phyloP scores from a whole-genome alignment of 2,329 filamentous ascomycete genomes.

The Fusarium fujikuroi region DNA sequence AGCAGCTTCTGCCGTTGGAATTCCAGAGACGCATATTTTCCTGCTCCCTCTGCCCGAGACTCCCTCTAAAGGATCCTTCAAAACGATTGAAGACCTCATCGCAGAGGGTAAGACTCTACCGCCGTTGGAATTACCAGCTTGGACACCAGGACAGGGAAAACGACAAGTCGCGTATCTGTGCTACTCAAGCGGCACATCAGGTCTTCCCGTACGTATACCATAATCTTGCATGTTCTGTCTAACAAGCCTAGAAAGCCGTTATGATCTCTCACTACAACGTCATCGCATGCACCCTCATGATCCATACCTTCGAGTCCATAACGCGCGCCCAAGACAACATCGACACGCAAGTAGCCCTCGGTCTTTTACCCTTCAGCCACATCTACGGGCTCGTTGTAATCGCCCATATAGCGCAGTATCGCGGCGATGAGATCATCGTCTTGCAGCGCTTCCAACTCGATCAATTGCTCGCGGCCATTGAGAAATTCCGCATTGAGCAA shows the following conservation, averaged over 20 bases:
- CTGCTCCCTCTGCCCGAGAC: constrained; percentile 72
- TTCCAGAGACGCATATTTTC: constrained; percentile 72
- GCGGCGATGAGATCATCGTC: constrained; percentile 78
- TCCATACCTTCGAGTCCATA: constrained; percentile 56
- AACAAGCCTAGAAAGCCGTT: constrained; percentile 73
- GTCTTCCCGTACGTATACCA: constrained; percentile 67
- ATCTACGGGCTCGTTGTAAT: constrained; percentile 83
- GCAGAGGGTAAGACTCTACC: constrained; percentile 65
- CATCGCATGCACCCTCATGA: constrained; percentile 78
- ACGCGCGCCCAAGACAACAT: constrained; percentile 51
- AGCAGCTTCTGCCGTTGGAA: constrained; percentile 70
- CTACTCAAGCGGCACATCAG: constrained; percentile 84
- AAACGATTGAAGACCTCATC: constrained; percentile 74
- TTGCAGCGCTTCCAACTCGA: constrained; percentile 80
- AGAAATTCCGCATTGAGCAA: constrained; percentile 33
- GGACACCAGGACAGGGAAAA: constrained; percentile 71
- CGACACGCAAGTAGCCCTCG: constrained; percentile 63
- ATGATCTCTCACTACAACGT: constrained; percentile 86
- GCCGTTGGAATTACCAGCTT: constrained; percentile 62
- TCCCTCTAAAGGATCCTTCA: constrained; percentile 56
- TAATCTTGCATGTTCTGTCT: rapidly evolving
- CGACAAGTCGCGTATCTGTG: constrained; percentile 79
- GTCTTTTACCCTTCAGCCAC: constrained; percentile 81
- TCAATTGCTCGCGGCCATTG: constrained; percentile 58
- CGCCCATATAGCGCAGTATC: constrained; percentile 72